Percentiles rank a stretch among this genome's conserved stretches.
Conservation (phyloP, 495 filamentous ascomycete genomes). For the Podospora pseudoanserina region DNA sequence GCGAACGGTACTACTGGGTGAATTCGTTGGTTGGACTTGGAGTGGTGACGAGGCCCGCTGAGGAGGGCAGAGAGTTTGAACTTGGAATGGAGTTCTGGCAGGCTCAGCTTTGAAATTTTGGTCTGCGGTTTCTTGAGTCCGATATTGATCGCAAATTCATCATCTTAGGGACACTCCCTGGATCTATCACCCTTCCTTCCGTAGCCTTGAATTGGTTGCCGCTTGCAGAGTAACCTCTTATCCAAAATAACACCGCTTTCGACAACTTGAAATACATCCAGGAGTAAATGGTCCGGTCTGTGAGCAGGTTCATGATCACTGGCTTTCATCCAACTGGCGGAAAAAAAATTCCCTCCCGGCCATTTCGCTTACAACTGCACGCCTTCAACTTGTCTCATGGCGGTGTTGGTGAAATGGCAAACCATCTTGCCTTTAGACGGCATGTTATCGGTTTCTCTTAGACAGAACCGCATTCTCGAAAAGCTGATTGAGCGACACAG, state of each 20-base stretch:
- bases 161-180: no score
- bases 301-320: background rate
- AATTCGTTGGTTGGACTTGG: slow-evolving; percentile 17
- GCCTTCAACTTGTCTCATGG: background rate
- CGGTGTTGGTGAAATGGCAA: background rate
- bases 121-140: background rate
- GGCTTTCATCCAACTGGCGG: background rate
- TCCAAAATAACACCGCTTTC: no score
- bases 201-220: no score
- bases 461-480: background rate
- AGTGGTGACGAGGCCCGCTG: slow-evolving; percentile 2
- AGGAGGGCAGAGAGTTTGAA: background rate
- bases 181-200: no score
- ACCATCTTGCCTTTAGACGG: background rate
- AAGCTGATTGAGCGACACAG: background rate
- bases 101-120: background rate
- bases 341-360: background rate
- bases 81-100: background rate
- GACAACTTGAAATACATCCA: background rate
- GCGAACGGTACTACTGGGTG: slow-evolving; percentile 19
- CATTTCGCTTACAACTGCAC: background rate
- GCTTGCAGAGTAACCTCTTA: no score
- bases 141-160: background rate
- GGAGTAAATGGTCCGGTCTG: background rate
- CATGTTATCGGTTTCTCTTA: background rate